Evolutionary conservation across 2,329 filamentous ascomycete genomes (phyloP), one percentile per base, ranked within the genome.

Genomic region (Cytospora piceicola): DNA sequence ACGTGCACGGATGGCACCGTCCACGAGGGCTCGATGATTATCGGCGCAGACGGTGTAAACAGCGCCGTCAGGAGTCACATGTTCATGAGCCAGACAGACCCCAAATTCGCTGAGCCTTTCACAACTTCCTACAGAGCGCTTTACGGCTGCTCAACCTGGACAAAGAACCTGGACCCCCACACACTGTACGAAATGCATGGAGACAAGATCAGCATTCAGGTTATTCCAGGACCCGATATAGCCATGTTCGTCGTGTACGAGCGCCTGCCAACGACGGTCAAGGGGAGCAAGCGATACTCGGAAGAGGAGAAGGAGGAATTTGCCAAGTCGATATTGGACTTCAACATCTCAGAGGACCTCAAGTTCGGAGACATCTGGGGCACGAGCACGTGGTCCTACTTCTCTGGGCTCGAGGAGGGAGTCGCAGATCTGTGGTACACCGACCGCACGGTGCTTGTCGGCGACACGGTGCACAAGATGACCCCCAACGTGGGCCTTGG

Each of bases 11-110:
- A 73, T 27, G 72, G 72, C 36, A 68, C 63, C n/a, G 51, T 64
- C 8, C 57, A 72, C n/a, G 61, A 67, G 8, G 72, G 72, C 17
- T 71, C 71, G 32, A 67, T 73, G n/a, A 58, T 73, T 39, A 58
- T 72, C 20, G 72, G 71, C n/a, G 67, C 69, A 22, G 72, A 73
- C 59, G 72, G 72, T 24, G 71, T 72, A 29, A 68, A 71, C 63
- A 73, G 71, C 66, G 52, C 57, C 4, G 70, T 73, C 22, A 65
- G 71, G 17, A 56, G 64, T 20, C 57, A 69, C n/a, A 71, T 73
- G 56, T 66, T 64, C 49, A 64, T 63, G 36, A 29, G 42, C 8
- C 60, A 66, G 15, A 42, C 36, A 8, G 46, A 63, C 46, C 59
- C 66, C 15, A 60, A 63, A n/a, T 27, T 66, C 5, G 64, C 65